Evolutionary conservation across 2,329 filamentous ascomycete genomes (phyloP), one percentile per base, ranked within the genome.

Genomic region (Microdochium bolleyi): DNA sequence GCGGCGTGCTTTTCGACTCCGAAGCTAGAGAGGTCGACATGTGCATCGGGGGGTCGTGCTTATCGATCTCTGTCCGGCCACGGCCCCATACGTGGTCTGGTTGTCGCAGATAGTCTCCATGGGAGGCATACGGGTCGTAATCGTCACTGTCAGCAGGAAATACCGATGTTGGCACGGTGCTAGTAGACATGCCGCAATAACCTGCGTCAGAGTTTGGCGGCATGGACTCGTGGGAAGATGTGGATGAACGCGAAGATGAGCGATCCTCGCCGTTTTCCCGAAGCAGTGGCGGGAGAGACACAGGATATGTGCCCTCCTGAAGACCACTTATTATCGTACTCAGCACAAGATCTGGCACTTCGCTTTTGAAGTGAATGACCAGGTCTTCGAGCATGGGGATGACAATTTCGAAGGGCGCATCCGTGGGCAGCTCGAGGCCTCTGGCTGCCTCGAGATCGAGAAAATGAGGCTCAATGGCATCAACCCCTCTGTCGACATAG

Each of bases 381-480:
- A 84, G 61, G 55, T 85, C 78, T 59, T 85, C 83, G 0, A 70
- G 59, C 44, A 81, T 64, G 0, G 77, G 74, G 22, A 85, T 67
- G 0, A 82, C 70, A 1, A 76, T 68, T 32, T 72, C 66, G 38
- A 73, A 72, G 0, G 61, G 52, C 16, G 60, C 54, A 9, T 63
- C 52, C 8, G 54, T 41, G 14, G 58, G 56, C 1, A 55, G 24
- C 14, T 62, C 52, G 8, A 55, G 50, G 25, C 52, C 41, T 3
- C 57, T 55, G 9, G 53, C 57, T 1, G 58, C 34, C 32, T 55
- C 24, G 19, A 56, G 52, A 19, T 46, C 16, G 30, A 49, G 59
- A 22, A 50, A 46, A 16, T 24, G 52, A 19, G 11, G 48, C 22
- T 67, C 58, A 7, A 61, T 62, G 1, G 66, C 64, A 59, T 75